These are phyloP conservation scores for Ambrosiella cleistominuta DNA, from an alignment of 2,329 filamentous ascomycete genomes.

Conservation along the genomic window DNA sequence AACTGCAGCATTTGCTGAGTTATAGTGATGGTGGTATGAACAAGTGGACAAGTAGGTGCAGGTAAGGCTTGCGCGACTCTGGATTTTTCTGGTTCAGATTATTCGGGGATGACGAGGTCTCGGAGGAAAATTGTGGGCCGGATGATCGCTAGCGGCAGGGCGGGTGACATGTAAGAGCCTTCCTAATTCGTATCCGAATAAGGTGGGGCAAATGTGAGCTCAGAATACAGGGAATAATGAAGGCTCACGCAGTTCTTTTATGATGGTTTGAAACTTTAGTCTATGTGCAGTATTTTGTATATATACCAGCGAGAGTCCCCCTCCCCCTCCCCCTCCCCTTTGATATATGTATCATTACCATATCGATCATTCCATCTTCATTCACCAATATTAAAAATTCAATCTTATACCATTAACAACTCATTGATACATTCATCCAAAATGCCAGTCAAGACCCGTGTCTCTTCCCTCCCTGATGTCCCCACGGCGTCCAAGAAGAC, in stretches of 20 bases:
- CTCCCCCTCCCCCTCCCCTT: too few species aligned
- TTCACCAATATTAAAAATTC: neutral
- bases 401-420: neutral
- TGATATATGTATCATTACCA: neutral
- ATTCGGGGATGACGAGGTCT: too few species aligned
- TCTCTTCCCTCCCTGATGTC: neutral
- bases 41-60: too few species aligned
- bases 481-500: conserved; percentile 41
- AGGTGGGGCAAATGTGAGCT: neutral
- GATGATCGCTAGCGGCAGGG: neutral
- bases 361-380: neutral
- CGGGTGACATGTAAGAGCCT: neutral
- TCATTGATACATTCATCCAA: neutral
- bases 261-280: neutral
- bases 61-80: too few species aligned
- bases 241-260: neutral
- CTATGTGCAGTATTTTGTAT: neutral
- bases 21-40: too few species aligned
- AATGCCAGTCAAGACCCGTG: neutral
- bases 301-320: neutral
- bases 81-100: too few species aligned
- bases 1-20: too few species aligned
- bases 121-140: neutral
- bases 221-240: neutral
- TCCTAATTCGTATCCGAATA: neutral